Percentiles rank a stretch among this genome's conserved stretches.
Evolutionary conservation across 148 eudicot genomes (phyloP).

Genomic region (Fagopyrum homotropicum): DNA sequence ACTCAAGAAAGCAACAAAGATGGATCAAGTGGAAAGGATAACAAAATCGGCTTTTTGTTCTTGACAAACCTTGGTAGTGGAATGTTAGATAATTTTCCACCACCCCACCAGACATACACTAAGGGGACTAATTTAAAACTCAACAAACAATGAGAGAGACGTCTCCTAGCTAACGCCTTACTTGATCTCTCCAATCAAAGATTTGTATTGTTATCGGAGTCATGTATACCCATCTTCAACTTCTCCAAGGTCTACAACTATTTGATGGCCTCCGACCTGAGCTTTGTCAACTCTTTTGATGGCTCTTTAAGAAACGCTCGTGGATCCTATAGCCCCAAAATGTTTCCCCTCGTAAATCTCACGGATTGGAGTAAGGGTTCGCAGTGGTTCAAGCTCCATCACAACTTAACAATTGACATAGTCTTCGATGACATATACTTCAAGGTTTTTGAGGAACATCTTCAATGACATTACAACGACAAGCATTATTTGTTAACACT

Average conservation of each 20-base stretch:
- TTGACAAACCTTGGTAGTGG: constrained; percentile 10
- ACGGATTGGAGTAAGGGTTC: constrained; percentile 66
- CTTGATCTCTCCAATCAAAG: constrained; percentile 50
- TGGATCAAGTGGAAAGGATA: constrained; percentile 7
- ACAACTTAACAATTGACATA: constrained; percentile 34
- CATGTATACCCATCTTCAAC: constrained; percentile 69
- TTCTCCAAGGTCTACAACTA: constrained; percentile 50
- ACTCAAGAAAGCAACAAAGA: constrained; percentile 20
- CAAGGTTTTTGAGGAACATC: constrained; percentile 29
- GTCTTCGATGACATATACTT: constrained; percentile 42
- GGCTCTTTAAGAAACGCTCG: constrained; percentile 36
- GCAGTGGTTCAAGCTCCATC: constrained; percentile 55
- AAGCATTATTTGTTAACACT: constrained; percentile 64
- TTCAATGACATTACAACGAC: constrained; percentile 38
- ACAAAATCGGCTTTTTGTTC: constrained; percentile 32
- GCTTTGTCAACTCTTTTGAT: constrained; percentile 37
- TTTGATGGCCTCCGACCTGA: constrained; percentile 32
- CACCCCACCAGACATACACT: too few relatives aligned
- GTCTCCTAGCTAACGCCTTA: constrained; percentile 61
- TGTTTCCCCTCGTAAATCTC: constrained; percentile 41
- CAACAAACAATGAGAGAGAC: constrained; percentile 23
- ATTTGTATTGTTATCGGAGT: constrained; percentile 59
- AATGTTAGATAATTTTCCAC: too few relatives aligned
- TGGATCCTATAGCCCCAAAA: constrained; percentile 48
- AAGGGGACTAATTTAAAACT: too few relatives aligned